Conservation (phyloP, 2,329 filamentous ascomycete genomes). For the Exophiala oligosperma region DNA sequence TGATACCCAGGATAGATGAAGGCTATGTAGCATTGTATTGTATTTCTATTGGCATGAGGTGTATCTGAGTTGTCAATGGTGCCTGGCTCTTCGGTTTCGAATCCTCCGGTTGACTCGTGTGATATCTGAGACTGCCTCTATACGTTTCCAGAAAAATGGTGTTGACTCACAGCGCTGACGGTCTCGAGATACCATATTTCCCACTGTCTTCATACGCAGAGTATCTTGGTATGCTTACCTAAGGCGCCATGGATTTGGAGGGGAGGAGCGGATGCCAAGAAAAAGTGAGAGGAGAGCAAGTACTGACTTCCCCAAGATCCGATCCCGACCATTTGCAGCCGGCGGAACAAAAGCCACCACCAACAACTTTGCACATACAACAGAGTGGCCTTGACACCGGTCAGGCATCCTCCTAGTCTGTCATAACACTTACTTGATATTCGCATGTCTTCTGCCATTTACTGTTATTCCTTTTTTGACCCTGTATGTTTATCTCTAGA, state of each 20-base stretch:
- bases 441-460: not conserved
- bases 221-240: too few relatives aligned
- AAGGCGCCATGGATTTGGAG: not conserved
- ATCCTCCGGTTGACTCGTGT: not conserved
- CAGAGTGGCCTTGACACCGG: not conserved
- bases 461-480: not conserved
- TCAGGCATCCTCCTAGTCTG: not conserved
- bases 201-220: too few relatives aligned
- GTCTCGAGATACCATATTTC: too few relatives aligned
- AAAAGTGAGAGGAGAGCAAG: too few relatives aligned
- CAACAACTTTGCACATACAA: not conserved
- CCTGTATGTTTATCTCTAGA: conserved; percentile 3
- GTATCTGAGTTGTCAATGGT: not conserved
- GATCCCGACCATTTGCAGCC: not conserved
- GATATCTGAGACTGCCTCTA: not conserved
- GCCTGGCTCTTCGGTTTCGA: not conserved
- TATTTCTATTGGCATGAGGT: not conserved
- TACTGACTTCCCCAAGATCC: not conserved
- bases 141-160: not conserved
- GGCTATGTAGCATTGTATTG: not conserved
- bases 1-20: conserved; percentile 4
- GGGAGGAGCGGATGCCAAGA: not conserved
- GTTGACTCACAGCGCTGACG: not conserved
- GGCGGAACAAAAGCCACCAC: not conserved
- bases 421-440: not conserved